Base-by-base conservation (phyloP, 2,329 filamentous ascomycete species). In the Pseudogymnoascus sp. region DNA sequence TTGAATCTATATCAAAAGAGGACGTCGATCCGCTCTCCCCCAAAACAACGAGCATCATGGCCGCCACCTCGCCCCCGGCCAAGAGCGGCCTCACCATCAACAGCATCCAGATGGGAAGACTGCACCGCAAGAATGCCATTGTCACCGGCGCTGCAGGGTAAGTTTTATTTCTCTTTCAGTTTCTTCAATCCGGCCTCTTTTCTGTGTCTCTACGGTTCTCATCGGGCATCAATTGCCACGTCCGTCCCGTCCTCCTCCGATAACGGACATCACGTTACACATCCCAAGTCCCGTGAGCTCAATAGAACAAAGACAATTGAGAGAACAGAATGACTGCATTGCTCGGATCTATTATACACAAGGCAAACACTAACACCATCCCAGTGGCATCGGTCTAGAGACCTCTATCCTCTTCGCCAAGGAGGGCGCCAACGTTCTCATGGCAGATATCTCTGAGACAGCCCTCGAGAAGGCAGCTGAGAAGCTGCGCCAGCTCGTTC, bases 311-410 rank as follows among this genome's bases (percentile, higher is more conserved):
- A 55, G 2, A 17, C 27, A 51, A 51, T 13, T 51, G 27, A 10
- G 7, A 7, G n/a, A 27, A n/a, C 27, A 17, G n/a, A 15, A 17
- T 17, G 4, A 12, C 3, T 51, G 6, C n/a, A 4, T 7, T 17
- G 44, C 27, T 31, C 7, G 6, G 12, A 31, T 31, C 13, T 31
- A 13, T 15, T 8, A 51, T 51, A 2, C 4, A 33, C 27, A 15
- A 31, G 31, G 27, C 12, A 51, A 2, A 31, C 12, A 63, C 61
- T 60, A 51, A 61, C 39, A 44, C 33, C 7, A 21, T 35, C 33
- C 55, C 48, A 87, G 87, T 68, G 88, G 88, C 65, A 90, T 91
- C 68, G 88, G 88, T 63, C 83, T 91, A 25, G 87, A 91, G 75
- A 91, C 88, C 27, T 84, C 81, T 63, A 86, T 91, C 64, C 83